A percentile compares a stretch with the other conserved stretches of the same genome.
Evolutionary conservation across 2,329 filamentous ascomycete species (phyloP).

Genomic region (Aspergillus luchuensis): DNA sequence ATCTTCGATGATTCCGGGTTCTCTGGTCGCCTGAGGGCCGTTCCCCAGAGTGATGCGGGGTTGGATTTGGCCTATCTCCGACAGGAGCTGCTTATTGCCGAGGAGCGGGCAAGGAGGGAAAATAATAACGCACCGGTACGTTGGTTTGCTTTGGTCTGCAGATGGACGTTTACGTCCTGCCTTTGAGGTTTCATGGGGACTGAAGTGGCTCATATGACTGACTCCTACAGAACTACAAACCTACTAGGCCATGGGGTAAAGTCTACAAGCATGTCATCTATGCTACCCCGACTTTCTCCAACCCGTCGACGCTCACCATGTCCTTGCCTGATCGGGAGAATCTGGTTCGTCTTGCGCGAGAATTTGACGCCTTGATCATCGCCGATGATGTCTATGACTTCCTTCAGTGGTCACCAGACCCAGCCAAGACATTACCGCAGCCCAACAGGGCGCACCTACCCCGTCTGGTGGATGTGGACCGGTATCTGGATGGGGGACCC

Average conservation of each 20-base stretch:
- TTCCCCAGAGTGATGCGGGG: slow-evolving; percentile 77
- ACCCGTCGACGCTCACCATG: slow-evolving; percentile 85
- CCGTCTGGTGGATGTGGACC: slow-evolving; percentile 77
- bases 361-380: slow-evolving; percentile 78
- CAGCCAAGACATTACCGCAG: slow-evolving; percentile 13
- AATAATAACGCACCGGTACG: slow-evolving; percentile 48
- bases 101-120: slow-evolving; percentile 45
- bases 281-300: slow-evolving; percentile 82
- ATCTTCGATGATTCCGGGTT: slow-evolving; percentile 84
- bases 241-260: slow-evolving; percentile 64
- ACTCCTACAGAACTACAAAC: slow-evolving; percentile 57
- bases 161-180: not conserved
- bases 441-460: slow-evolving; percentile 58
- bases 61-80: slow-evolving; percentile 67
- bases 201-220: not conserved
- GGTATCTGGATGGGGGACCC: slow-evolving; percentile 62
- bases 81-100: slow-evolving; percentile 52
- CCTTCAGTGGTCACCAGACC: slow-evolving; percentile 69
- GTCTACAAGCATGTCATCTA: slow-evolving; percentile 88
- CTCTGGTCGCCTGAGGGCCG: slow-evolving; percentile 63
- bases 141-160: not conserved
- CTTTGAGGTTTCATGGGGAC: too few relatives aligned
- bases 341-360: slow-evolving; percentile 74
- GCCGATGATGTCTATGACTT: slow-evolving; percentile 95
- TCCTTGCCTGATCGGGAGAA: slow-evolving; percentile 65